phyloP scores from a whole-genome alignment of 352 stramenopile genomes.

The Globisporangium sylvaticum region DNA sequence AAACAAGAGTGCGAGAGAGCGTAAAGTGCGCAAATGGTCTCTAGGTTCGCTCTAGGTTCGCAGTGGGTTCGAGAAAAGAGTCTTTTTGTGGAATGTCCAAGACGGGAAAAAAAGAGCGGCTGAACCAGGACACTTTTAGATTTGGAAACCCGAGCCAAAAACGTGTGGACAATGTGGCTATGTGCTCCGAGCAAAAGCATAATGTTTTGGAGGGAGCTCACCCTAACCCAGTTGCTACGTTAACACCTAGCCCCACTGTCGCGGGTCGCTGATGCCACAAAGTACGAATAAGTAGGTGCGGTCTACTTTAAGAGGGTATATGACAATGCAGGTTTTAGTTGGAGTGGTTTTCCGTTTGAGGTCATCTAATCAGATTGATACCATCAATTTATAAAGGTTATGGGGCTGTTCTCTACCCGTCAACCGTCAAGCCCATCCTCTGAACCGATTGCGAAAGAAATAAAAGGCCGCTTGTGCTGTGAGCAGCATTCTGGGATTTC shows the following conservation, averaged over 20 bases:
- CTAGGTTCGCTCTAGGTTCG: not conserved
- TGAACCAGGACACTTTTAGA: not conserved
- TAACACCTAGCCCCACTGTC: not conserved
- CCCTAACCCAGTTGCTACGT: too few relatives aligned
- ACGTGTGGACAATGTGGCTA: not conserved
- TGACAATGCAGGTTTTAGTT: not conserved
- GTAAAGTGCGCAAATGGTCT: not conserved
- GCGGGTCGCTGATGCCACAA: not conserved
- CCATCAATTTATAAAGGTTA: not conserved
- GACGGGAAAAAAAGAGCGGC: not conserved
- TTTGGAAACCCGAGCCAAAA: not conserved
- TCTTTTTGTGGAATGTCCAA: not conserved
- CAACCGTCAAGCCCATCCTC: not conserved
- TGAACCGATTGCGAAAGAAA: conserved; percentile 3
- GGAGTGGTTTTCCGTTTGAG: not conserved
- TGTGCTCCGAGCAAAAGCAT: not conserved
- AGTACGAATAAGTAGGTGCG: not conserved
- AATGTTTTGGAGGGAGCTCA: not conserved
- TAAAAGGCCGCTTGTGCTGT: not conserved
- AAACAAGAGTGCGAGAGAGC: not conserved
- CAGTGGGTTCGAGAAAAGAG: not conserved
- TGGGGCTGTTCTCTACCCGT: not conserved
- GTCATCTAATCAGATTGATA: not conserved
- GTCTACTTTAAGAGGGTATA: not conserved
- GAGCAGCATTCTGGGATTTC: not conserved